phyloP scores from a whole-genome alignment of 202 grass and related monocot genomes.

The Saccharum hybrid region DNA sequence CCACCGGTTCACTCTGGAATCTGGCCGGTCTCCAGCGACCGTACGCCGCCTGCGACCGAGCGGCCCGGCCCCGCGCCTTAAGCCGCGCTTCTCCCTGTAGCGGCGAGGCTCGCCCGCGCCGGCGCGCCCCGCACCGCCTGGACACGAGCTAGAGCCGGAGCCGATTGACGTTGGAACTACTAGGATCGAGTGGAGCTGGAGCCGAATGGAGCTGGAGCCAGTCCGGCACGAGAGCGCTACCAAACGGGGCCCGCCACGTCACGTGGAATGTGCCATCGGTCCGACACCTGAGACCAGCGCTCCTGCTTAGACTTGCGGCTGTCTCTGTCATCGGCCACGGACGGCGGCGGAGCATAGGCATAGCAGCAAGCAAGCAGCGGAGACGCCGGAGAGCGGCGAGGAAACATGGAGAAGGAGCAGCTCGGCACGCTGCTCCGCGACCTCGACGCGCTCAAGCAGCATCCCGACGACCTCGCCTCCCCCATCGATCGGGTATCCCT shows the following conservation, averaged over 20 bases:
- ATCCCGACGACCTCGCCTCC: slow-evolving; percentile 41
- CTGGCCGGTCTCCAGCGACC: too few species aligned
- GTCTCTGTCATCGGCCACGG: background rate
- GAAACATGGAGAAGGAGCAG: slow-evolving; percentile 60
- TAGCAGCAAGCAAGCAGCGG: background rate
- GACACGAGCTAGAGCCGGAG: too few species aligned
- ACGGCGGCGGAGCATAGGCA: background rate
- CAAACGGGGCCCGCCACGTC: slow-evolving; percentile 19
- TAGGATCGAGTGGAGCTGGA: too few species aligned
- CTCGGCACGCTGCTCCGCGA: slow-evolving; percentile 53
- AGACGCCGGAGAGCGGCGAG: background rate
- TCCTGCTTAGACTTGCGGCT: background rate
- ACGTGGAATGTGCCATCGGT: background rate
- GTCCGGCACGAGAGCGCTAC: background rate
- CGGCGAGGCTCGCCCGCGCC: too few species aligned
- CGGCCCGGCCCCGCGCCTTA: too few species aligned
- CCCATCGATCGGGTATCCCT: slow-evolving; percentile 52
- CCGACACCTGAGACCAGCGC: slow-evolving; percentile 14
- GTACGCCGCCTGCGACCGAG: too few species aligned
- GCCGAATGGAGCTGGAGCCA: background rate
- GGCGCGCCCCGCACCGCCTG: too few species aligned
- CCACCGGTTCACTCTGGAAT: too few species aligned
- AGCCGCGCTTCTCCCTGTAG: background rate
- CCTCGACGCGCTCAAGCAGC: slow-evolving; percentile 62
- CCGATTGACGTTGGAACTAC: too few species aligned